phyloP scores from a whole-genome alignment of 257 asterid genomes.

The Thymus mandschuricus region DNA sequence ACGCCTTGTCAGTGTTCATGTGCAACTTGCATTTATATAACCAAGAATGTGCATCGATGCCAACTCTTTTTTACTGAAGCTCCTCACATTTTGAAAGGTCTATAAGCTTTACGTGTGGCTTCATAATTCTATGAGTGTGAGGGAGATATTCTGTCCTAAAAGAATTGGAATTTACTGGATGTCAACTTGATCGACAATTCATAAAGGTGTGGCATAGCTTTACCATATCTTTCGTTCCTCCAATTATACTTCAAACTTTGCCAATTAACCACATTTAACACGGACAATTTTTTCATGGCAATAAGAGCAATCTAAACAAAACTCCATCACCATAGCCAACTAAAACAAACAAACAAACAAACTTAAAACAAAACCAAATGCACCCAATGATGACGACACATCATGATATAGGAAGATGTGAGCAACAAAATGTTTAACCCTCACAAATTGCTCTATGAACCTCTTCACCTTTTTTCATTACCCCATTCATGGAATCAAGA shows the following conservation, averaged over 20 bases:
- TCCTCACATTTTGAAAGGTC: too few relatives aligned
- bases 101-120: too few relatives aligned
- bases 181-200: constrained; percentile 9
- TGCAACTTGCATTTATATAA: too few relatives aligned
- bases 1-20: too few relatives aligned
- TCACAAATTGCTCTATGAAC: constrained; percentile 20
- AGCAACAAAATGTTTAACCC: constrained; percentile 19
- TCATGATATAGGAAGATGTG: constrained; percentile 20
- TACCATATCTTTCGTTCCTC: constrained; percentile 6
- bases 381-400: background rate
- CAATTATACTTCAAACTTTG: background rate
- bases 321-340: constrained; percentile 8
- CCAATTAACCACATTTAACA: background rate
- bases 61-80: too few relatives aligned
- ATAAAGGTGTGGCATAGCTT: background rate
- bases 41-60: too few relatives aligned
- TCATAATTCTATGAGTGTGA: too few relatives aligned
- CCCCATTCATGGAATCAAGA: constrained; percentile 18
- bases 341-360: background rate
- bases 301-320: constrained; percentile 2
- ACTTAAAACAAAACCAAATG: background rate
- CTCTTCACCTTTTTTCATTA: constrained; percentile 17
- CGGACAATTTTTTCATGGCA: constrained; percentile 8
- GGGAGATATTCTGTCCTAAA: background rate
- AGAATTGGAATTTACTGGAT: background rate